These are phyloP conservation scores for Fusarium nelsonii DNA, from an alignment of 2,329 filamentous ascomycete species.

Conservation along the genomic window DNA sequence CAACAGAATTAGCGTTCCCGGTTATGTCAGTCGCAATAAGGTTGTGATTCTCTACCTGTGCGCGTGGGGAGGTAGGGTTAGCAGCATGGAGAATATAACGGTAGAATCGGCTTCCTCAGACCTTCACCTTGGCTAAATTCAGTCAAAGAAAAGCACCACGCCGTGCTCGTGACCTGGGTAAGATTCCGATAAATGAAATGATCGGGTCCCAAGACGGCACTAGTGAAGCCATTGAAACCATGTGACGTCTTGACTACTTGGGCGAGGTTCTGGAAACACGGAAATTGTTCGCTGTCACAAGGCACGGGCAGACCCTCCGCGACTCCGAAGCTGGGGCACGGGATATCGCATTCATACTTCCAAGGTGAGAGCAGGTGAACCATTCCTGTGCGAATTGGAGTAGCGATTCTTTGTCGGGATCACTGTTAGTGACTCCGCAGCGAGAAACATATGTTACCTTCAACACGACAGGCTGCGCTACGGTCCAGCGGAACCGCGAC, in stretches of 20 bases:
- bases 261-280: slow-evolving; percentile 36
- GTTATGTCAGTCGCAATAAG: slow-evolving; percentile 1
- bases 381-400: not conserved
- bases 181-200: slow-evolving; percentile 28
- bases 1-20: slow-evolving; percentile 12
- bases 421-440: slow-evolving; percentile 1
- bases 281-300: slow-evolving; percentile 20
- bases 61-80: slow-evolving; percentile 11
- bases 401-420: slow-evolving; percentile 6
- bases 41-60: slow-evolving; percentile 16
- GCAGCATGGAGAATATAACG: not conserved
- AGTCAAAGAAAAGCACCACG: slow-evolving; percentile 31
- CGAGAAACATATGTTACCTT: slow-evolving; percentile 4
- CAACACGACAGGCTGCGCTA: slow-evolving; percentile 37
- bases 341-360: slow-evolving; percentile 12
- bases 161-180: slow-evolving; percentile 30
- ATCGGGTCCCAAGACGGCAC: slow-evolving; percentile 31
- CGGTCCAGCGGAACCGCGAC: slow-evolving; percentile 46
- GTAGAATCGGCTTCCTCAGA: slow-evolving; percentile 24
- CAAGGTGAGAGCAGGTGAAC: slow-evolving; percentile 27
- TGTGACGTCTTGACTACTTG: slow-evolving; percentile 28
- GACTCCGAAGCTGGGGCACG: slow-evolving; percentile 35
- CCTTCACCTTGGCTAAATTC: slow-evolving; percentile 35
- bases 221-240: slow-evolving; percentile 26
- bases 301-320: slow-evolving; percentile 30